Percentiles rank a stretch among this genome's conserved stretches.
Conservation (phyloP, 371 early-diverging fungal species). For the Haplosporangium sp. region DNA sequence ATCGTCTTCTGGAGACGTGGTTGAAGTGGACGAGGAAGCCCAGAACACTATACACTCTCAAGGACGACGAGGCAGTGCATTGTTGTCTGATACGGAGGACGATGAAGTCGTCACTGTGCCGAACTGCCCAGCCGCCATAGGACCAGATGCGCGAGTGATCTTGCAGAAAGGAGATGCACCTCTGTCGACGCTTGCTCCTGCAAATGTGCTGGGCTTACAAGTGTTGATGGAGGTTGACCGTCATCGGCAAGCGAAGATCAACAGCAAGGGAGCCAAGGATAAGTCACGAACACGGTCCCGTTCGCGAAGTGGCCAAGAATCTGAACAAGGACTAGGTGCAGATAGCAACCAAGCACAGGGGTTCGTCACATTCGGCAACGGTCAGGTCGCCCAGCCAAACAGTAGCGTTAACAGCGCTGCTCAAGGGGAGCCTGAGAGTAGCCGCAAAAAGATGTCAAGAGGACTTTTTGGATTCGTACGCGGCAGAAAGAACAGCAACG, state of each 20-base stretch:
- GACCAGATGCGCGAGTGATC: conserved; percentile 17
- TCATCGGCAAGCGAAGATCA: conserved; percentile 11
- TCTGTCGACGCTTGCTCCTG: conserved; percentile 29
- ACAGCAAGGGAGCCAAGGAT: background rate
- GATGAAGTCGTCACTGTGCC: conserved; percentile 4
- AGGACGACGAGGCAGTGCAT: conserved; percentile 5
- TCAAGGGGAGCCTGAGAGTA: conserved; percentile 20
- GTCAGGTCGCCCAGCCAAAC: background rate
- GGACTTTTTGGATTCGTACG: conserved; percentile 41
- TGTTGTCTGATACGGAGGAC: conserved; percentile 9
- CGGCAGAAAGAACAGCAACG: conserved; percentile 16
- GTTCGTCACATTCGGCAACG: conserved; percentile 4
- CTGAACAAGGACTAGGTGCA: background rate
- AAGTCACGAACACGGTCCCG: conserved; percentile 17
- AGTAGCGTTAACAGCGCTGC: background rate
- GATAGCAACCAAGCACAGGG: conserved; percentile 2
- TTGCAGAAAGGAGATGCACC: conserved; percentile 26
- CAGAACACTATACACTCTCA: conserved; percentile 11
- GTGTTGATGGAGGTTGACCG: conserved; percentile 41
- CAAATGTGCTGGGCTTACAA: conserved; percentile 38
- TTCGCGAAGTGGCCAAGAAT: conserved; percentile 17
- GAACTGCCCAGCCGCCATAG: conserved; percentile 6
- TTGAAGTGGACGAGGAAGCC: conserved; percentile 12
- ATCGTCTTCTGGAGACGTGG: background rate
- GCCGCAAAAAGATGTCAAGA: conserved; percentile 17